A percentile compares a stretch with the other conserved stretches of the same genome.
phyloP scores from a whole-genome alignment of 345 rosid species.

The Fremontodendron californicum region DNA sequence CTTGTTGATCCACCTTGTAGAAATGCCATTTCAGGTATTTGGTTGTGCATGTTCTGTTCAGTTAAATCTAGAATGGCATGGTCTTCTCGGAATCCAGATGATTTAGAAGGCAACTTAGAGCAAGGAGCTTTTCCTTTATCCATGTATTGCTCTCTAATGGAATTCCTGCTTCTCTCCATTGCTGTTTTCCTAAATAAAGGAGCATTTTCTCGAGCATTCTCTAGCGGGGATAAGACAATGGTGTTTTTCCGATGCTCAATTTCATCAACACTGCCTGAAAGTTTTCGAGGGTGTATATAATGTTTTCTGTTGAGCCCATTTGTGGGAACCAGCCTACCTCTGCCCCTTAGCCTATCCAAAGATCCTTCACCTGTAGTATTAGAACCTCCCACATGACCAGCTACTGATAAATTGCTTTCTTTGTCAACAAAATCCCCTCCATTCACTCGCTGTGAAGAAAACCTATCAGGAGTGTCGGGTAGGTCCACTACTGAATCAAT shows the following conservation, averaged over 20 bases:
- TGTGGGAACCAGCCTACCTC: slow-evolving; percentile 29
- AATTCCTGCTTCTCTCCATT: slow-evolving; percentile 26
- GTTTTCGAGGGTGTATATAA: slow-evolving; percentile 23
- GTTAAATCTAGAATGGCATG: slow-evolving; percentile 27
- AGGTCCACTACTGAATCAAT: slow-evolving; percentile 51
- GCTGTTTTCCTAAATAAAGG: slow-evolving; percentile 44
- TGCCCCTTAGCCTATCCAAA: slow-evolving; percentile 26
- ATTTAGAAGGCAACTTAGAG: slow-evolving; percentile 21
- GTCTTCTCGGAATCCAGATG: slow-evolving; percentile 22
- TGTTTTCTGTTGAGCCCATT: slow-evolving; percentile 29
- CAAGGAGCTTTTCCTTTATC: slow-evolving; percentile 43
- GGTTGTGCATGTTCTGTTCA: slow-evolving; percentile 20
- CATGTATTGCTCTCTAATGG: slow-evolving; percentile 21
- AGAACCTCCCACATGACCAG: slow-evolving; percentile 28
- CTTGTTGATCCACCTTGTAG: slow-evolving; percentile 26
- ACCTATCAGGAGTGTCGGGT: slow-evolving; percentile 87
- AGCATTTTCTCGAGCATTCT: slow-evolving; percentile 27
- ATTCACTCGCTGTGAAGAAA: slow-evolving; percentile 19
- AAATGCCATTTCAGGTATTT: slow-evolving; percentile 26
- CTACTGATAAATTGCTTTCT: slow-evolving; percentile 32
- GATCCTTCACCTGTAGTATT: slow-evolving; percentile 26
- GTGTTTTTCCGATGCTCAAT: slow-evolving; percentile 22
- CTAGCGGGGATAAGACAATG: slow-evolving; percentile 19
- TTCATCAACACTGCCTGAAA: slow-evolving; percentile 26
- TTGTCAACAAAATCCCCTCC: slow-evolving; percentile 28